A percentile compares a stretch with the other conserved stretches of the same genome.
Evolutionary conservation across 257 asterid genomes (phyloP).

Genomic region (Avicennia marina): DNA sequence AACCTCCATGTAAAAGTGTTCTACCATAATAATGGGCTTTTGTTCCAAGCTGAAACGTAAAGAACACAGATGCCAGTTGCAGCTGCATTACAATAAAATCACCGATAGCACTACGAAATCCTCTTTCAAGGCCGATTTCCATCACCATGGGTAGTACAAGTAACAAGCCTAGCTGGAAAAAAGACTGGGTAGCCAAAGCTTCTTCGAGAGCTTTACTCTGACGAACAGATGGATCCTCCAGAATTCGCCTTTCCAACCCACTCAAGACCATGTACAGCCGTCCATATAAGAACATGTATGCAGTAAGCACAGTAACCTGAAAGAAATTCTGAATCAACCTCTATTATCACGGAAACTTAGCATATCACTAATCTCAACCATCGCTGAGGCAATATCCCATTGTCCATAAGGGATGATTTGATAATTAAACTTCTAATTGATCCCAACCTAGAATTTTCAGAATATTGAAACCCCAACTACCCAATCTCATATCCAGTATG

Average conservation of each 20-base stretch:
- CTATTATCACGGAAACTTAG: neutral
- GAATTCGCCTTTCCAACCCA: slow-evolving; percentile 77
- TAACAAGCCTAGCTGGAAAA: slow-evolving; percentile 82
- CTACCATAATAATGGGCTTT: slow-evolving; percentile 88
- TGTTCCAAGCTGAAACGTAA: slow-evolving; percentile 95
- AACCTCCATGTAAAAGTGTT: slow-evolving; percentile 90
- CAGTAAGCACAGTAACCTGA: slow-evolving; percentile 86
- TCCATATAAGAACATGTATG: slow-evolving; percentile 83
- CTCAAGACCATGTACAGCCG: slow-evolving; percentile 88
- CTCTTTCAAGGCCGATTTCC: slow-evolving; percentile 96
- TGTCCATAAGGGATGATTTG: too few species aligned
- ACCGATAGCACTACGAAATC: slow-evolving; percentile 87
- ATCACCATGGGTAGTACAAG: slow-evolving; percentile 94
- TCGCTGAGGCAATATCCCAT: too few species aligned
- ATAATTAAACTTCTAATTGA: too few species aligned
- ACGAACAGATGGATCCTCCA: slow-evolving; percentile 61
- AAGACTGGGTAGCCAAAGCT: slow-evolving; percentile 87
- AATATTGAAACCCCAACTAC: too few species aligned
- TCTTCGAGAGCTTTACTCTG: slow-evolving; percentile 74
- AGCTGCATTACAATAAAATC: slow-evolving; percentile 92
- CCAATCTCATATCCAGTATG: too few species aligned
- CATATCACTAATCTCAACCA: too few species aligned
- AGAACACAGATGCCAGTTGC: slow-evolving; percentile 95
- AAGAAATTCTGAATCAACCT: slow-evolving; percentile 25
- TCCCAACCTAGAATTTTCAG: too few species aligned